Evolutionary conservation across 805 yeast genomes (phyloP), one percentile per base, ranked within the genome.

Genomic region (Lachancea quebecensis): DNA sequence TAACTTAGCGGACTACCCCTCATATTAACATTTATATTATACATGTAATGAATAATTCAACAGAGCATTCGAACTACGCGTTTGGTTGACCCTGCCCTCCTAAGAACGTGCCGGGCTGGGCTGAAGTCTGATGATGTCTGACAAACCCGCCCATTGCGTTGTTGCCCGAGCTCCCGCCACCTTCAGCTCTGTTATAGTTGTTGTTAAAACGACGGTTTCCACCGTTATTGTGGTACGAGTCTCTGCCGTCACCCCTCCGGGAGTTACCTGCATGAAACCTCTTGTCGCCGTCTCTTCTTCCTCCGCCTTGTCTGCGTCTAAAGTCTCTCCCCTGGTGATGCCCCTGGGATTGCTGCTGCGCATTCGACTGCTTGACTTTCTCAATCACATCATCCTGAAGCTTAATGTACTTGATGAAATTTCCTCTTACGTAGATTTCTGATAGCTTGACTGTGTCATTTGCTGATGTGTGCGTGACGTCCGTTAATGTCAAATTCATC

Each of bases 401-500:
- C 65, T 87, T 79, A 51, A 85, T 72, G 55, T 79, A 80, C 60
- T 85, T 85, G 66, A 88, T 84, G 56, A 85, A 91, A 51, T 77
- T 82, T 37, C 97, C 97, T 61, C 90, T 81, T 34, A 90, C 77
- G 60, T 89, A 90, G 46, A 83, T 75, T 56, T 86, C 95, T 2
- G 81, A 78, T 38, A 84, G 66, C 58, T 82, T 81, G 43, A 74
- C 62, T 77, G 85, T 44, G 70, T 71, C 51, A 76, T 80, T 33
- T 85, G 91, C 53, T 73, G 71, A 68, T 57, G 42, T 47, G 47
- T 58, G 58, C 17, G 81, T 77, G 12, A 83, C 97, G 51, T 89
- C 81, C 30, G 73, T 73, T 44, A 93, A 72, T 1, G 95, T 85
- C 52, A 93, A 72, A 64, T 93, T 93, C 99, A 93, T 93, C 89